These are phyloP conservation scores for Talaromyces pinophilus DNA, from an alignment of 2,329 filamentous ascomycete species.

Conservation along the genomic window DNA sequence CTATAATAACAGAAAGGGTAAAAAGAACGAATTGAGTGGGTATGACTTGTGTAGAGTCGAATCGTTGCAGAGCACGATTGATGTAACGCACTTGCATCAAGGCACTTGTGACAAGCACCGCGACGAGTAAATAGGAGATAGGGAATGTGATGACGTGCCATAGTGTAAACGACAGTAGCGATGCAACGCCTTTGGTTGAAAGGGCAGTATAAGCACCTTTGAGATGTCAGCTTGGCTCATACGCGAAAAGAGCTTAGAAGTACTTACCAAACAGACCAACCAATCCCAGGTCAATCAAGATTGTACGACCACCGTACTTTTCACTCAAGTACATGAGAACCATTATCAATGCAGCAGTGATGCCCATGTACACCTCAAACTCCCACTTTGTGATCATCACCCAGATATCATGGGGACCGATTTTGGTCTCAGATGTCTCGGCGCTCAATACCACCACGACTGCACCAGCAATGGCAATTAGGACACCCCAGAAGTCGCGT, in stretches of 20 bases:
- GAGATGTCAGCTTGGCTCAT: constrained; percentile 24
- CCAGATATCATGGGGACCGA: constrained; percentile 90
- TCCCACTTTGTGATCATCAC: constrained; percentile 81
- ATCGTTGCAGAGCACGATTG: constrained; percentile 84
- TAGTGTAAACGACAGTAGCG: constrained; percentile 86
- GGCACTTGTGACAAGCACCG: constrained; percentile 78
- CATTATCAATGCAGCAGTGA: constrained; percentile 73
- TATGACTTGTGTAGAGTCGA: constrained; percentile 97
- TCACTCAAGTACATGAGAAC: constrained; percentile 79
- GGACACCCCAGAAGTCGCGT: constrained; percentile 82
- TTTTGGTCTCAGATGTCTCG: constrained; percentile 81
- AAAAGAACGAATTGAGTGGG: constrained; percentile 97
- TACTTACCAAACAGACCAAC: constrained; percentile 84
- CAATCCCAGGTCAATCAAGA: constrained; percentile 88
- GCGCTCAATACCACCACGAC: constrained; percentile 93
- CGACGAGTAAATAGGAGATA: constrained; percentile 82
- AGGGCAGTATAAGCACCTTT: constrained; percentile 92
- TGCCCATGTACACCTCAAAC: constrained; percentile 84
- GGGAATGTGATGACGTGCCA: constrained; percentile 88
- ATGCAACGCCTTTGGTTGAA: constrained; percentile 94
- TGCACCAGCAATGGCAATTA: constrained; percentile 82
- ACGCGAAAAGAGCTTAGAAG: background rate
- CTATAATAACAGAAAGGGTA: constrained; percentile 90
- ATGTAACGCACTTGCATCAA: constrained; percentile 97
- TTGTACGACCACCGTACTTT: constrained; percentile 79